Evolutionary conservation across 2,329 filamentous ascomycete species (phyloP).

Genomic region (Verticillium dahliae): DNA sequence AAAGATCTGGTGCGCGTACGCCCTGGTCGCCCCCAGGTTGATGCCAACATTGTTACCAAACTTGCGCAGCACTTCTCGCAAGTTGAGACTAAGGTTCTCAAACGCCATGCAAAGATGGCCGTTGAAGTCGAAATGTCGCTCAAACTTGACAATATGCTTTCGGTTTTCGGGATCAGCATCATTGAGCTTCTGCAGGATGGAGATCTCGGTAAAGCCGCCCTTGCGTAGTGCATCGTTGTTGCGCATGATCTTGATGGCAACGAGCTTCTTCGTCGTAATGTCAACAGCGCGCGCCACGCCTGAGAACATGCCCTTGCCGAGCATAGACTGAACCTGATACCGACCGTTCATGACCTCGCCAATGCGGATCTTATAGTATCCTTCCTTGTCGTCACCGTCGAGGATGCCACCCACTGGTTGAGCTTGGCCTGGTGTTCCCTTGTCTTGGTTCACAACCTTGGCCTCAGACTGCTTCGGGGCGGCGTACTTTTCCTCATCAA

Average conservation of each 20-base stretch:
- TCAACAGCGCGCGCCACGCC: slow-evolving; percentile 88
- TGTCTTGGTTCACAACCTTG: slow-evolving; percentile 35
- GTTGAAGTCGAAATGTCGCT: slow-evolving; percentile 87
- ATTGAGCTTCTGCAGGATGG: slow-evolving; percentile 82
- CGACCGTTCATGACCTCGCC: slow-evolving; percentile 85
- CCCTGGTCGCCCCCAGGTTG: slow-evolving; percentile 77
- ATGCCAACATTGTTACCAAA: slow-evolving; percentile 93
- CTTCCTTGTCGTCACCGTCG: slow-evolving; percentile 90
- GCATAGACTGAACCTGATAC: slow-evolving; percentile 79
- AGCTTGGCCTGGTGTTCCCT: slow-evolving; percentile 38
- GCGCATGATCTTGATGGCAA: slow-evolving; percentile 96
- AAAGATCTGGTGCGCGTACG: slow-evolving; percentile 93
- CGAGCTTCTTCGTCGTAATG: slow-evolving; percentile 64
- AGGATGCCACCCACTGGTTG: slow-evolving; percentile 63
- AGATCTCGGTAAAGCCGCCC: slow-evolving; percentile 89
- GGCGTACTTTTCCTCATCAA: slow-evolving; percentile 59
- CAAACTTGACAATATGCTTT: slow-evolving; percentile 84
- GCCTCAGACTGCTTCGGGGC: slow-evolving; percentile 39
- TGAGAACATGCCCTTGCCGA: slow-evolving; percentile 95
- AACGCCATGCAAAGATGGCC: slow-evolving; percentile 95
- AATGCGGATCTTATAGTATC: slow-evolving; percentile 91
- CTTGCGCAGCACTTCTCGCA: slow-evolving; percentile 91
- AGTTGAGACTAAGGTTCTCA: slow-evolving; percentile 87
- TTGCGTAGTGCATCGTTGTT: slow-evolving; percentile 92
- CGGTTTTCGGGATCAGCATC: slow-evolving; percentile 81